Evolutionary conservation across 768 basidiomycete genomes (phyloP).

Genomic region (Phlebiopsis gigantea): DNA sequence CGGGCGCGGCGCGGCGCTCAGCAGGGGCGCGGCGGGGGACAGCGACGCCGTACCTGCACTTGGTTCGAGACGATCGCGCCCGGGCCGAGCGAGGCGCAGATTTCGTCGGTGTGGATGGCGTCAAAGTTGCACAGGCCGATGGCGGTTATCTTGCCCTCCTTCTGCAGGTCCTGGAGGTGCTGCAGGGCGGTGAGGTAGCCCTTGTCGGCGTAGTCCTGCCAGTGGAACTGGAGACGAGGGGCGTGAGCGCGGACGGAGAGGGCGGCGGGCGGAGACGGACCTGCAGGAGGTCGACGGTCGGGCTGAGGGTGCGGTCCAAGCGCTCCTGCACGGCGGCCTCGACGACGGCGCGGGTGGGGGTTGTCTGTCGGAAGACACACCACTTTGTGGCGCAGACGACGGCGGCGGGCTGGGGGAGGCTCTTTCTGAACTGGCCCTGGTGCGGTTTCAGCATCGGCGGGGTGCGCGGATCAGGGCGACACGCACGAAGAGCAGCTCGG

Average conservation of each 20-base stretch:
- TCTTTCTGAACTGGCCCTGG: constrained; percentile 62
- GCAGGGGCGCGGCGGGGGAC: no score
- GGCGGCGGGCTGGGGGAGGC: constrained; percentile 31
- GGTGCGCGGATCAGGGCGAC: neutral
- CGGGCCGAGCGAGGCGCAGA: constrained; percentile 68
- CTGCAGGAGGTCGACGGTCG: constrained; percentile 67
- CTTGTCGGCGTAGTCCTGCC: constrained; percentile 61
- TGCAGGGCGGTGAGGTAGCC: constrained; percentile 44
- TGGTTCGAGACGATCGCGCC: constrained; percentile 78
- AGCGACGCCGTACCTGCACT: constrained; percentile 52
- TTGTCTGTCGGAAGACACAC: constrained; percentile 65
- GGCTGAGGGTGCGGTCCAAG: constrained; percentile 58
- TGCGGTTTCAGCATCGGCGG: neutral
- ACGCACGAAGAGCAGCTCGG: constrained; percentile 75
- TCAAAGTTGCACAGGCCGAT: constrained; percentile 85
- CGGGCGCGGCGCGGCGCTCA: neutral
- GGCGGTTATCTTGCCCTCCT: constrained; percentile 52
- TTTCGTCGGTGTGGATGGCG: constrained; percentile 67
- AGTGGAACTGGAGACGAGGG: constrained; percentile 54
- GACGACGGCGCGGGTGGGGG: constrained; percentile 49
- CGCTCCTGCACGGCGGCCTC: constrained; percentile 64
- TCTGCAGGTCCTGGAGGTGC: constrained; percentile 54
- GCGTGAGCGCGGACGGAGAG: neutral
- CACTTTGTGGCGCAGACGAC: constrained; percentile 81
- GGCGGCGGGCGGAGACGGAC: constrained; percentile 26